Evolutionary conservation across 306 rosid genomes (phyloP).

Genomic region (Ammopiptanthus mongolicus): DNA sequence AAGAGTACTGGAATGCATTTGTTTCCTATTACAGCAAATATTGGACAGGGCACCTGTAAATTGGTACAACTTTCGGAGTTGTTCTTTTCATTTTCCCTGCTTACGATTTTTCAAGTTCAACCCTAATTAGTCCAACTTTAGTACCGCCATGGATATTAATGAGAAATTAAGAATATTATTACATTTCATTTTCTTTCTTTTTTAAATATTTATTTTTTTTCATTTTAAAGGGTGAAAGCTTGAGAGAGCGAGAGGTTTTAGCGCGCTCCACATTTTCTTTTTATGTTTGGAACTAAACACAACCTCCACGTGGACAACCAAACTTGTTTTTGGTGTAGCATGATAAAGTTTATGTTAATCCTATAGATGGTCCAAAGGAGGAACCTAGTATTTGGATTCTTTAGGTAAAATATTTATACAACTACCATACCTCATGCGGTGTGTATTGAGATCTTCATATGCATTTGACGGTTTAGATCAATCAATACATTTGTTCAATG

Average conservation of each 20-base stretch:
- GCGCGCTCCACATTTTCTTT: neutral
- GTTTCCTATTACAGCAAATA: neutral
- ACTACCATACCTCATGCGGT: too few relatives aligned
- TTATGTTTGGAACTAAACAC: neutral
- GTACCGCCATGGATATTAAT: neutral
- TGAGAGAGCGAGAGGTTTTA: too few relatives aligned
- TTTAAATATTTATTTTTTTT: too few relatives aligned
- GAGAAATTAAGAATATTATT: neutral
- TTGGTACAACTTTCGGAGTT: constrained; percentile 1
- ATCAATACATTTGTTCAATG: too few relatives aligned
- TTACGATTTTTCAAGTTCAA: neutral
- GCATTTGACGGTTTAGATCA: too few relatives aligned
- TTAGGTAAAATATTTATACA: too few relatives aligned
- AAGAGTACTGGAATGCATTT: neutral
- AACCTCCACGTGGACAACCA: neutral
- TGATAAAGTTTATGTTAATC: too few relatives aligned
- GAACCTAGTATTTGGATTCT: too few relatives aligned
- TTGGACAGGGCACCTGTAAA: neutral
- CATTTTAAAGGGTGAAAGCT: neutral
- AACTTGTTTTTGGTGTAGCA: too few relatives aligned
- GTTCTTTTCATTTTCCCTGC: neutral
- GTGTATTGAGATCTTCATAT: too few relatives aligned
- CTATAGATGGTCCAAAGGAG: too few relatives aligned
- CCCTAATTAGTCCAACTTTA: neutral
- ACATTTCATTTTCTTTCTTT: neutral